Evolutionary conservation across 768 basidiomycete genomes (phyloP), one percentile per base, ranked within the genome.

Genomic region (Psilocybe cyanescens): DNA sequence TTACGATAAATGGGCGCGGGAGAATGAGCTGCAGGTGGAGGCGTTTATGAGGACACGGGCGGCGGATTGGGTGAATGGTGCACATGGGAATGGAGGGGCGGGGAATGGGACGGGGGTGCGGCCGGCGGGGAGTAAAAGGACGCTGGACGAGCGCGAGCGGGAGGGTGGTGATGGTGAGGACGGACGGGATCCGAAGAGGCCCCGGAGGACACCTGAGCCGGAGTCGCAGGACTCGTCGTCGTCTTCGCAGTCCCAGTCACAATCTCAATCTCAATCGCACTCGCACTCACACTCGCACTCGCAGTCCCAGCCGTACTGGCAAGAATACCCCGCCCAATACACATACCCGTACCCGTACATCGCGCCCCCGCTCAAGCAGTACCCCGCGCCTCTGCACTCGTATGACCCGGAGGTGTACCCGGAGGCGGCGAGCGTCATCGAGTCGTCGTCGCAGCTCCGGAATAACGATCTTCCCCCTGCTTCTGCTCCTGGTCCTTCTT

Each of bases 381-480:
- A 75, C 64, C 76, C 78, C 29, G 77, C 76, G 0, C 76, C 76
- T 1, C 51, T 76, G 9, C 71, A 73, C 12, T 60, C 72, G 4
- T 79, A 79, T 49, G 70, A 78, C 39, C 77, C 76, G 0, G 50
- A 64, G 12, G 12, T 77, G 7, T 78, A 78, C 71, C 77, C 77
- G 0, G 74, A 79, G 29, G 77, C 76, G 0, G 73, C 72, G 30
- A 63, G 61, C 12, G 67, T 73, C 4, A 77, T 76, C 30, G 65
- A 67, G 48, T 63, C 58, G 1, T 65, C 68, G 35, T 63, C 64
- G 19, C 67, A 66, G 55, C 61, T 59, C 24, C 65, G 64, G n/a
- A 65, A 68, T 39, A 48, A 61, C 7, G 48, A 24, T 24, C 24
- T 24, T 2, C 2, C 24, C 2, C 0, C 24, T 24, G 24, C 24